Percentiles rank a stretch among this genome's conserved stretches.
Conservation (phyloP, 2,329 filamentous ascomycete genomes). For the Hypoxylon sp. region DNA sequence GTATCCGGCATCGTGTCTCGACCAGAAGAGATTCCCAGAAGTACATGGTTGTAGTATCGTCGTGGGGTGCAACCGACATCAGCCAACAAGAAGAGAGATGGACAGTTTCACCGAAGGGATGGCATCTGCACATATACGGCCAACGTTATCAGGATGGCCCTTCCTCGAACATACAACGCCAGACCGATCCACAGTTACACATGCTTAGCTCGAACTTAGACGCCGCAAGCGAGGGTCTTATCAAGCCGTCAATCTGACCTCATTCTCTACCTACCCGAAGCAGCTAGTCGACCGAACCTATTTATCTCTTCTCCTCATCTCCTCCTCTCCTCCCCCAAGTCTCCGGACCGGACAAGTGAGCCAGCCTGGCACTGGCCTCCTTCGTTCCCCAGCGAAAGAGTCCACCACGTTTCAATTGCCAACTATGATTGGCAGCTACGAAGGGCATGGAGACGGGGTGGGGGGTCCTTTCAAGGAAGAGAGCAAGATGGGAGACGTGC, state of each 20-base stretch:
- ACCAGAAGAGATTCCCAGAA: neutral
- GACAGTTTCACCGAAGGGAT: conserved; percentile 2
- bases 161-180: conserved; percentile 5
- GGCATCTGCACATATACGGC: conserved; percentile 15
- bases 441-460: conserved; percentile 28
- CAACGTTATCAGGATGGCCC: neutral
- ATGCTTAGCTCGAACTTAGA: conserved; percentile 10
- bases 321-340: conserved; percentile 18
- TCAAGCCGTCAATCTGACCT: conserved; percentile 39
- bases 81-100: neutral
- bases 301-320: conserved; percentile 31
- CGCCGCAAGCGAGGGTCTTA: conserved; percentile 14
- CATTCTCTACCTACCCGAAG: conserved; percentile 38
- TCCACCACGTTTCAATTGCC: conserved; percentile 21
- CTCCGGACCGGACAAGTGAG: conserved; percentile 29
- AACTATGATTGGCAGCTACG: conserved; percentile 30
- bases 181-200: conserved; percentile 19
- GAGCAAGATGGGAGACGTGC: conserved; percentile 20
- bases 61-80: neutral
- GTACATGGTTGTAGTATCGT: neutral
- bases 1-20: neutral
- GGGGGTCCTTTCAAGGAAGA: conserved; percentile 23
- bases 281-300: conserved; percentile 29
- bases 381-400: conserved; percentile 15
- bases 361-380: conserved; percentile 10